Evolutionary conservation across 495 filamentous ascomycete species (phyloP).

Genomic region (Xylaria longipes): DNA sequence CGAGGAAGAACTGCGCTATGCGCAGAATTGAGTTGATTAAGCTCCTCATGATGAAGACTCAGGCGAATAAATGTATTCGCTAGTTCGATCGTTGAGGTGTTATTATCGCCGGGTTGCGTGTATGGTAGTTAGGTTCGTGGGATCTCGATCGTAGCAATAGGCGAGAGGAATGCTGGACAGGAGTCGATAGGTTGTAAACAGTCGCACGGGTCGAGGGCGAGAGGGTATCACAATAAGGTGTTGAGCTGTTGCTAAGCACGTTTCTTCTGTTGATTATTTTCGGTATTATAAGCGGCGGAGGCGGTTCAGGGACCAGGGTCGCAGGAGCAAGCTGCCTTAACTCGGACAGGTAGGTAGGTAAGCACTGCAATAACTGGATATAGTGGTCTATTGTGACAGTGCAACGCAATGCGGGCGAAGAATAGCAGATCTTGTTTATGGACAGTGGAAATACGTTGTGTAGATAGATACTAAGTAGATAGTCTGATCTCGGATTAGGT

Average conservation of each 20-base stretch:
- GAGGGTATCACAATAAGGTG: conserved; percentile 1
- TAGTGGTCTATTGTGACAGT: conserved; percentile 3
- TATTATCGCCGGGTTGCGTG: not conserved
- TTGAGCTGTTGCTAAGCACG: not conserved
- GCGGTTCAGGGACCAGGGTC: conserved; percentile 16
- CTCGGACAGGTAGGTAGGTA: not conserved
- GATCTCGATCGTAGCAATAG: conserved; percentile 7
- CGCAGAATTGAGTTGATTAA: conserved; percentile 47
- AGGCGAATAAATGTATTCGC: not conserved
- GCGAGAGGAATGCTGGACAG: not conserved
- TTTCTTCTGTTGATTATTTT: conserved; percentile 12
- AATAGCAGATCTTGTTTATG: conserved; percentile 8
- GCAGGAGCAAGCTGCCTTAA: not conserved
- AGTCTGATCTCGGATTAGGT: not conserved
- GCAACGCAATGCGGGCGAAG: not conserved
- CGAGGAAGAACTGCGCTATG: conserved; percentile 48
- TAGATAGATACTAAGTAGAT: too few species aligned
- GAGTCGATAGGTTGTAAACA: not conserved
- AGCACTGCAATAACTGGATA: not conserved
- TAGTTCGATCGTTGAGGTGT: not conserved
- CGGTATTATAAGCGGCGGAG: conserved; percentile 3
- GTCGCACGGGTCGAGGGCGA: not conserved
- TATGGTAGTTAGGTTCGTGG: not conserved
- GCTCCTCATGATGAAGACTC: conserved; percentile 40
- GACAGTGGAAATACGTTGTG: not conserved